Base-by-base conservation (phyloP, 208 protist genomes). In the Leishmania guyanensis region DNA sequence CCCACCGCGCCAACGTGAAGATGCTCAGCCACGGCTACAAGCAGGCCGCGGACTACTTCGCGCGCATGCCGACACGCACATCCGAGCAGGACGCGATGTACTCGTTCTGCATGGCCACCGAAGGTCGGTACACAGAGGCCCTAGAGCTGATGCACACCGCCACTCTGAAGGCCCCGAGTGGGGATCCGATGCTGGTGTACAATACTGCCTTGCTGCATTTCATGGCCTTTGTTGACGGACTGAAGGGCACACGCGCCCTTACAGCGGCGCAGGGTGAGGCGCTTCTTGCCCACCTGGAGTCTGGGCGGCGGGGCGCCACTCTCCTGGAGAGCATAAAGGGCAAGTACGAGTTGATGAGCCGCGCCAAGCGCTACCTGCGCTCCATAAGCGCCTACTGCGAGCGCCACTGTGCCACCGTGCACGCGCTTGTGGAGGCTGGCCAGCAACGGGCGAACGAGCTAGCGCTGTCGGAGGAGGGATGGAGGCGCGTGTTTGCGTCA, bases 1-100 rank as follows among this genome's bases (percentile, higher is more conserved):
- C 83, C 10, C 90, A 96, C 83, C 93, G 92, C 69, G 90, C 94
- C 26, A 95, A 93, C 80, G 91, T 94, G 58, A 94, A 94, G 84
- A 88, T 89, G 79, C 86, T 91, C 64, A 90, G 87, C 74, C 91
- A 93, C 50, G 78, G 89, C 77, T 96, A 93, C 86, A 93, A 94
- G 84, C 89, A 92, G 78, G 92, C 92, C 16, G 87, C 92, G 43
- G 91, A 97, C 82, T 92, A 97, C 83, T 87, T 94, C 26, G 65
- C 71, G 51, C 82, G 89, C 71, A 79, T 86, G 75, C 53, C 76
- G 33, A 36, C 71, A 16, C 86, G 85, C 29, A 91, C 86, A 46
- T 84, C 89, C 29, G 75, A 89, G 72, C 93, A 96, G 87, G 81
- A 89, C 60, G 89, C 89, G 4, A 88, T 88, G 56, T 82, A 96